phyloP scores from a whole-genome alignment of 2,329 filamentous ascomycete genomes.

The Colletotrichum horii region DNA sequence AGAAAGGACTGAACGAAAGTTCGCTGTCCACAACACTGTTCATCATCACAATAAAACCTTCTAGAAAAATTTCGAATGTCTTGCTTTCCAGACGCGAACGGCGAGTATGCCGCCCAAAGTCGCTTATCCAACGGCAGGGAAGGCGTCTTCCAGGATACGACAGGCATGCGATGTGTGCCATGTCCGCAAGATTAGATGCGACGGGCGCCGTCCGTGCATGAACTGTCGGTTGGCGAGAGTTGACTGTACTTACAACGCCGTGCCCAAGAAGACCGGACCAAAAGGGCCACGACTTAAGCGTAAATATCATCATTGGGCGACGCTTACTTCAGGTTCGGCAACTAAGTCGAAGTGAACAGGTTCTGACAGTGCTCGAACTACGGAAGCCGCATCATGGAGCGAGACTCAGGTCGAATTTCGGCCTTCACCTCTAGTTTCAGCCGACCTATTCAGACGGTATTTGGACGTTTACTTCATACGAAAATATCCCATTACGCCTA shows the following conservation, averaged over 20 bases:
- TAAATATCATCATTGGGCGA: not conserved
- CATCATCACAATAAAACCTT: not conserved
- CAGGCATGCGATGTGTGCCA: conserved; percentile 38
- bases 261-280: conserved; percentile 36
- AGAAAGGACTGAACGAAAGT: not conserved
- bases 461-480: conserved; percentile 36
- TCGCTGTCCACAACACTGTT: not conserved
- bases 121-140: not conserved
- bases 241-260: conserved; percentile 32
- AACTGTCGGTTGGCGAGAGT: conserved; percentile 26
- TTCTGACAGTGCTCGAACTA: not conserved
- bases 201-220: conserved; percentile 29
- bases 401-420: not conserved
- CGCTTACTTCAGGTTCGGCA: not conserved
- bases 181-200: conserved; percentile 32
- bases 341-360: not conserved
- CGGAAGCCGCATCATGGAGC: not conserved
- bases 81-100: not conserved
- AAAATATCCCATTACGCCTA: conserved; percentile 38
- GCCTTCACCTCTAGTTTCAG: not conserved
- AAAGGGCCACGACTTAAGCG: conserved; percentile 24
- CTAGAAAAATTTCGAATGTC: not conserved
- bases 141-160: conserved; percentile 21
- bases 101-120: not conserved
- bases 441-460: conserved; percentile 26